phyloP scores from a whole-genome alignment of 352 stramenopile species.

The Phytophthora palmivora region DNA sequence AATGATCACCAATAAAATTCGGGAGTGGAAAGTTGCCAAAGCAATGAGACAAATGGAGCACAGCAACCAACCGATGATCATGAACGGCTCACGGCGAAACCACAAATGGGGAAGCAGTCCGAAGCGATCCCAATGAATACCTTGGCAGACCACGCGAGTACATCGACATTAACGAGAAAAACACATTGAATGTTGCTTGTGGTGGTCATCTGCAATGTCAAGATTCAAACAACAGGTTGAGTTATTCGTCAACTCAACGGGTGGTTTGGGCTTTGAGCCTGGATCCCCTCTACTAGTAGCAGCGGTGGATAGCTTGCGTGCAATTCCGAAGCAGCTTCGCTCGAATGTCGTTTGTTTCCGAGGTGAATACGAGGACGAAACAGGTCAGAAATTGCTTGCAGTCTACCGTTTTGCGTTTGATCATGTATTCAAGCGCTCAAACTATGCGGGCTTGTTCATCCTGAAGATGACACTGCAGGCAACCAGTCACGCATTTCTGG shows the following conservation, averaged over 20 bases:
- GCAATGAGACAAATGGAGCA: conserved; percentile 47
- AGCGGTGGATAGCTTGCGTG: conserved; percentile 21
- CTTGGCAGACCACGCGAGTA: conserved; percentile 74
- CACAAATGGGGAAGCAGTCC: conserved; percentile 67
- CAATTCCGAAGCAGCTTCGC: conserved; percentile 38
- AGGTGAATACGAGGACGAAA: conserved; percentile 21
- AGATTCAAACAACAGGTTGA: too few species aligned
- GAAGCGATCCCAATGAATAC: conserved; percentile 72
- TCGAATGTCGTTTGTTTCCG: conserved; percentile 40
- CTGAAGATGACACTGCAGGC: conserved; percentile 18
- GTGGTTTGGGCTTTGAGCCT: too few species aligned
- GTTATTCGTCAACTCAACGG: too few species aligned
- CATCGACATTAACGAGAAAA: too few species aligned
- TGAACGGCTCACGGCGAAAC: conserved; percentile 65
- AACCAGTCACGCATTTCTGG: conserved; percentile 18
- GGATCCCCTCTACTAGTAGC: conserved; percentile 42
- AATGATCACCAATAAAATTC: conserved; percentile 30
- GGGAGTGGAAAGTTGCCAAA: conserved; percentile 45
- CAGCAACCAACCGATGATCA: conserved; percentile 63
- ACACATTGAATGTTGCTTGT: too few species aligned
- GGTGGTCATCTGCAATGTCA: too few species aligned
- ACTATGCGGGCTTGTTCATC: conserved; percentile 27
- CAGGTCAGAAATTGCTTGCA: conserved; percentile 42
- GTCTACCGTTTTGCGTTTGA: conserved; percentile 46
- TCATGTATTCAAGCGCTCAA: conserved; percentile 33